Conservation (phyloP, 257 asterid genomes). For the Vinca minor region DNA sequence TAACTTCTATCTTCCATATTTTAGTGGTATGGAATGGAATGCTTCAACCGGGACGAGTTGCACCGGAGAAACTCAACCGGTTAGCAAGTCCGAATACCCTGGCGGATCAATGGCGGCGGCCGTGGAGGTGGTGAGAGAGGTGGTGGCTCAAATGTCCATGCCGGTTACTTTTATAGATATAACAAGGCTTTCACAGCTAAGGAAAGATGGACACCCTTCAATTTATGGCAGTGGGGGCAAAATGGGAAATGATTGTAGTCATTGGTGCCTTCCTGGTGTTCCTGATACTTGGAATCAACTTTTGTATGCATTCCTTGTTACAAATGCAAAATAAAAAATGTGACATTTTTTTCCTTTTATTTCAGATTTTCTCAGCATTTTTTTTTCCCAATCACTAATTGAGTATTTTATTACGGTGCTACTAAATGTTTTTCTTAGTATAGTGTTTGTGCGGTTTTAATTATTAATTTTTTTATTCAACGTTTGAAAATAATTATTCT, state of each 20-base stretch:
- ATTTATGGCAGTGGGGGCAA: not conserved
- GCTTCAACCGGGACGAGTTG: constrained; percentile 32
- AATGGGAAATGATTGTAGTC: constrained; percentile 5
- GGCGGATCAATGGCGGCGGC: constrained; percentile 31
- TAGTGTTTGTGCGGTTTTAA: too few species aligned
- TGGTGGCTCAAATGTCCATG: constrained; percentile 37
- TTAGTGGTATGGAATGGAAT: constrained; percentile 58
- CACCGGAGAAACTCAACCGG: constrained; percentile 44
- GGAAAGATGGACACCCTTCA: constrained; percentile 77
- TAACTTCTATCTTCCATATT: too few species aligned
- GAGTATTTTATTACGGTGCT: too few species aligned
- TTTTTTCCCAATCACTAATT: too few species aligned
- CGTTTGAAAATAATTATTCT: too few species aligned
- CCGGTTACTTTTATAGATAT: constrained; percentile 51
- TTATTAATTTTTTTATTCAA: too few species aligned
- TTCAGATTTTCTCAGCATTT: too few species aligned
- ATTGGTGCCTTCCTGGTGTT: constrained; percentile 11
- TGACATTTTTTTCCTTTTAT: too few species aligned
- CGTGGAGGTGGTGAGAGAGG: constrained; percentile 32
- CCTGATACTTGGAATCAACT: constrained; percentile 12
- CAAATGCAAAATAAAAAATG: not conserved
- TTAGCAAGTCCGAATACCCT: constrained; percentile 26
- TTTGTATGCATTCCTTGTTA: constrained; percentile 1
- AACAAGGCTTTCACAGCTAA: constrained; percentile 46
- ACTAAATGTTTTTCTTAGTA: too few species aligned